Evolutionary conservation across 2,329 filamentous ascomycete species (phyloP).

Genomic region (Ophiostoma pallidulum): DNA sequence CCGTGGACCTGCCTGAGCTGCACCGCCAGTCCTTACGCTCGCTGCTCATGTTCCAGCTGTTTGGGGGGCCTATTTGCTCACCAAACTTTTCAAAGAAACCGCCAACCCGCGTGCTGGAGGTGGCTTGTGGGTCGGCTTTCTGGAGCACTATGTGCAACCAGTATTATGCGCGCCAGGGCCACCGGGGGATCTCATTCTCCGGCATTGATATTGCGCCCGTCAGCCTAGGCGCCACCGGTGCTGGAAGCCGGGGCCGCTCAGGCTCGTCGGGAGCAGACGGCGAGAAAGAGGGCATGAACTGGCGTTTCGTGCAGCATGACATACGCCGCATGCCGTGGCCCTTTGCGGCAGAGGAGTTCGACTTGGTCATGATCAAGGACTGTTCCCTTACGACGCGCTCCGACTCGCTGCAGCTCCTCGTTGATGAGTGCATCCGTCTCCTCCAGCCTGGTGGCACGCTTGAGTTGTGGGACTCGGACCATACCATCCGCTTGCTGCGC

Average conservation of each 20-base stretch:
- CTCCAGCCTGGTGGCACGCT: conserved; percentile 68
- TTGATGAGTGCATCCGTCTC: conserved; percentile 68
- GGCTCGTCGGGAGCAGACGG: conserved; percentile 32
- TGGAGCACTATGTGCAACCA: conserved; percentile 87
- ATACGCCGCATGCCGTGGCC: conserved; percentile 66
- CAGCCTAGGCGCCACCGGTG: conserved; percentile 17
- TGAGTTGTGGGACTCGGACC: conserved; percentile 86
- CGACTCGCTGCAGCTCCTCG: conserved; percentile 43
- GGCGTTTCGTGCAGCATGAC: conserved; percentile 84
- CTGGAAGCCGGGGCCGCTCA: conserved; percentile 4
- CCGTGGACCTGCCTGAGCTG: conserved; percentile 72
- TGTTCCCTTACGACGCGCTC: conserved; percentile 57
- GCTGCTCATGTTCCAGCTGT: conserved; percentile 69
- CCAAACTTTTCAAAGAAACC: conserved; percentile 56
- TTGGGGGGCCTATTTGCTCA: conserved; percentile 70
- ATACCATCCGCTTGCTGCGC: conserved; percentile 71
- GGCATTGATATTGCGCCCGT: conserved; percentile 70
- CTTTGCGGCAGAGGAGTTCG: conserved; percentile 70
- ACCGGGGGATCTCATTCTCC: conserved; percentile 63
- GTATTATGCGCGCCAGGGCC: conserved; percentile 58
- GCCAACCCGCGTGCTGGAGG: conserved; percentile 69
- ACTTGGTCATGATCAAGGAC: conserved; percentile 84
- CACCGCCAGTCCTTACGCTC: conserved; percentile 82
- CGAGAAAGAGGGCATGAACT: conserved; percentile 55
- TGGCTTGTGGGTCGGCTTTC: conserved; percentile 79